Conservation (phyloP, 1,139 yeast genomes). For the Yamadazyma buinensis region DNA sequence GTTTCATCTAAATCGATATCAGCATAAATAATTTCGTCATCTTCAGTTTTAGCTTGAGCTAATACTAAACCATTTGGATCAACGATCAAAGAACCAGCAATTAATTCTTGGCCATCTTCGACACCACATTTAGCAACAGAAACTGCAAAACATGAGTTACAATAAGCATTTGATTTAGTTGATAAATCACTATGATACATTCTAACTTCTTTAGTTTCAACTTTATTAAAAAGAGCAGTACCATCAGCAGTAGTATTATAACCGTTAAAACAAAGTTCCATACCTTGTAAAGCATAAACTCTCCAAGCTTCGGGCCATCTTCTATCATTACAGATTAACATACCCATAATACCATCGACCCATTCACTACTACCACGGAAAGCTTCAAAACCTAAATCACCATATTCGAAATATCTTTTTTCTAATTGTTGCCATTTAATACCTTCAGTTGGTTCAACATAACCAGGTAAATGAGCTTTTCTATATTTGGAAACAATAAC, state of each 20-base stretch:
- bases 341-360: conserved; percentile 27
- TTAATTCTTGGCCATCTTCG: conserved; percentile 28
- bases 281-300: conserved; percentile 26
- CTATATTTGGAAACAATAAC: conserved; percentile 18
- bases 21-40: conserved; percentile 25
- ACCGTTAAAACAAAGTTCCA: conserved; percentile 25
- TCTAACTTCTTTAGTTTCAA: conserved; percentile 21
- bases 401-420: conserved; percentile 28
- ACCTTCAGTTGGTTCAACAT: conserved; percentile 20
- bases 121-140: conserved; percentile 29
- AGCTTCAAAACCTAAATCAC: conserved; percentile 26
- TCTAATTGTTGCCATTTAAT: conserved; percentile 30
- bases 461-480: conserved; percentile 31
- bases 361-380: conserved; percentile 23
- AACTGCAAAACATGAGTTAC: conserved; percentile 26
- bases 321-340: conserved; percentile 33
- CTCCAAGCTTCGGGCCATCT: conserved; percentile 40
- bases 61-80: conserved; percentile 27
- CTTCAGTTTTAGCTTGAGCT: conserved; percentile 27
- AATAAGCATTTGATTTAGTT: conserved; percentile 27
- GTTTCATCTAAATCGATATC: conserved; percentile 28
- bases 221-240: conserved; percentile 12
- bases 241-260: conserved; percentile 28
- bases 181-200: conserved; percentile 26
- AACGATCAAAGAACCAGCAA: conserved; percentile 28